phyloP scores from a whole-genome alignment of 306 rosid genomes.

The Oxytropis ochrocephala region DNA sequence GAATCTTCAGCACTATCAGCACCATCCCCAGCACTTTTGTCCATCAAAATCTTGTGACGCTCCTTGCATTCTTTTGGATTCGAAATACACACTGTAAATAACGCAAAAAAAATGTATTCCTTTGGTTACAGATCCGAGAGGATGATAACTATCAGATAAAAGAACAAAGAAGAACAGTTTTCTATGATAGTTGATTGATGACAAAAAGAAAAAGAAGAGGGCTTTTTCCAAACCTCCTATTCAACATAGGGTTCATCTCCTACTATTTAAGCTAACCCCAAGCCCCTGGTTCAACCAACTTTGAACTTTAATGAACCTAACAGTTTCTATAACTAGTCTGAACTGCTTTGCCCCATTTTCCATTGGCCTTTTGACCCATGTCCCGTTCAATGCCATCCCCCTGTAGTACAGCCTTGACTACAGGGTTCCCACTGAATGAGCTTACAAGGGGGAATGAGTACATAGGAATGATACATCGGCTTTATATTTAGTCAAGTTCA shows the following conservation, averaged over 20 bases:
- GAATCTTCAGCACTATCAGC: slow-evolving; percentile 99
- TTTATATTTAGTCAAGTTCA: background rate
- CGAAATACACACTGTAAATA: slow-evolving; percentile 77
- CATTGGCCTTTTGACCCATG: background rate
- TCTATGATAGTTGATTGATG: background rate
- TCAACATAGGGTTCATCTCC: background rate
- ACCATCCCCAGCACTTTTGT: slow-evolving; percentile 83
- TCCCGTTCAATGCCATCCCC: background rate
- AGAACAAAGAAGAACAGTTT: background rate
- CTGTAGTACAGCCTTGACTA: background rate
- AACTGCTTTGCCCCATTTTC: background rate
- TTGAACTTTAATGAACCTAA: background rate
- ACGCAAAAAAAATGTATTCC: slow-evolving; percentile 11
- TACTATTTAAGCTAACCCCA: background rate
- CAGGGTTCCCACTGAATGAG: background rate
- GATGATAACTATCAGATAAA: background rate
- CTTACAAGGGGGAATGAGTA: background rate
- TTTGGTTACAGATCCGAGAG: background rate
- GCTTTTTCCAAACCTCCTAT: background rate
- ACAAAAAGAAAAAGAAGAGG: background rate
- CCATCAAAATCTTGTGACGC: slow-evolving; percentile 91
- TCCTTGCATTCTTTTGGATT: slow-evolving; percentile 96
- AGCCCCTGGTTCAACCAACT: background rate
- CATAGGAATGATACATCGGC: background rate
- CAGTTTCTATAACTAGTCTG: background rate